Base-by-base conservation (phyloP, 805 yeast species). In the Komagataella mondaviorum region DNA sequence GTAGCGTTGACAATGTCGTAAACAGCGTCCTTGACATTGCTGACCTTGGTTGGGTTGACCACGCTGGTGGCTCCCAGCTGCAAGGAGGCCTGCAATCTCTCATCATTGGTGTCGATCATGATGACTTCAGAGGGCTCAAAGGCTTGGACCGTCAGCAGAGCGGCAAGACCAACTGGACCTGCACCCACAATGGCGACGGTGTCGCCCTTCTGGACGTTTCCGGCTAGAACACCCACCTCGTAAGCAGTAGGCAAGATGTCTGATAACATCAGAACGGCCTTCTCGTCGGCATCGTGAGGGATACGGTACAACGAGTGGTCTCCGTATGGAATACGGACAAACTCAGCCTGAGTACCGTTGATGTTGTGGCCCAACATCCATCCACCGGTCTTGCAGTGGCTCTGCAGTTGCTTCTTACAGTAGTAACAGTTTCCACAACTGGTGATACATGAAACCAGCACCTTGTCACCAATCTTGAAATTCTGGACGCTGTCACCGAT, bases 261-360 rank as follows among this genome's bases (percentile, higher is more conserved):
- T 8, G 82, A 79, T 54, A 80, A 67, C 75, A 80, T 80, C 51
- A 80, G 71, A 61, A 80, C 67, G 48, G 80, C 71, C 51, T 80
- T 82, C 39, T 59, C 55, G 6, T 73, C 54, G 22, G 63, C 55
- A 8, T 54, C 56, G 43, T 60, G 58, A 23, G 70, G 71, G 14
- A 63, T 67, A 22, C 58, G 58, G 54, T 63, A 63, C 46, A 72
- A 53, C 0, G 76, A 71, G 54, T 62, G 51, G 53, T 72, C 74
- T 20, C 74, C 77, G 55, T 62, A 71, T 46, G 82, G 84, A 49
- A 78, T 71, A 60, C 82, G 72, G 56, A 71, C 76, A 60, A 67
- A 78, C 58, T 78, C 83, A 49, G 85, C 79, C 61, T 82, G 83
- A 6, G 88, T 81, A 46, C 88, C 88, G 54, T 81, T 77, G 51